phyloP scores from a whole-genome alignment of 1,284 basidiomycete genomes.

The Cutaneotrichosporon sp. region DNA sequence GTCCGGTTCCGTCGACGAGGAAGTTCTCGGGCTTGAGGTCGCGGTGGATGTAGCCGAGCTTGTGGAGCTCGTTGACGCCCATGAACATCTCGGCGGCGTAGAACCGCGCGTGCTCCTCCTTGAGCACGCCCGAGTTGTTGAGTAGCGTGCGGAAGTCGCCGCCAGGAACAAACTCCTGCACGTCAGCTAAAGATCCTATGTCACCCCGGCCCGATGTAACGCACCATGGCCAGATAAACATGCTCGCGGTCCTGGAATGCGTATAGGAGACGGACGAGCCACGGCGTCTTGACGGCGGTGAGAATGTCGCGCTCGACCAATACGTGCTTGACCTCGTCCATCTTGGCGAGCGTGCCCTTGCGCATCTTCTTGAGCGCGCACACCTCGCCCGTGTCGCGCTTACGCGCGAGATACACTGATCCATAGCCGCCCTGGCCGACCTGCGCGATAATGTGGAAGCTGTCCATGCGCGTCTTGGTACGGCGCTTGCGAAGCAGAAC shows the following conservation, averaged over 20 bases:
- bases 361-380: conserved; percentile 95
- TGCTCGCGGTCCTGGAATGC: conserved; percentile 87
- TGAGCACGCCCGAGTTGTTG: conserved; percentile 93
- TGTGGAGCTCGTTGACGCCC: conserved; percentile 85
- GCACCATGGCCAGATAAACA: conserved; percentile 88
- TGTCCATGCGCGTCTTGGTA: conserved; percentile 80
- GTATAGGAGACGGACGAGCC: conserved; percentile 87
- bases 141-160: conserved; percentile 92
- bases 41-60: conserved; percentile 93
- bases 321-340: conserved; percentile 91
- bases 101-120: conserved; percentile 90
- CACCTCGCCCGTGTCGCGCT: conserved; percentile 85
- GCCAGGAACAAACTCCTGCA: conserved; percentile 84
- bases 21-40: conserved; percentile 98
- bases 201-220: not conserved
- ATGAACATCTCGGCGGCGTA: conserved; percentile 97
- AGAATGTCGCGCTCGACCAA: conserved; percentile 95
- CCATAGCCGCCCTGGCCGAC: conserved; percentile 97
- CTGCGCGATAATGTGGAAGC: conserved; percentile 92
- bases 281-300: conserved; percentile 90
- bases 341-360: conserved; percentile 87
- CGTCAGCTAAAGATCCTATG: not conserved
- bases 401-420: conserved; percentile 88
- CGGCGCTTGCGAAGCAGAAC: conserved; percentile 82
- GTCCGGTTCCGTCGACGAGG: conserved; percentile 89